Evolutionary conservation across 2,329 filamentous ascomycete species (phyloP), one percentile per base, ranked within the genome.

Genomic region (Apiospora rasikravindrae): DNA sequence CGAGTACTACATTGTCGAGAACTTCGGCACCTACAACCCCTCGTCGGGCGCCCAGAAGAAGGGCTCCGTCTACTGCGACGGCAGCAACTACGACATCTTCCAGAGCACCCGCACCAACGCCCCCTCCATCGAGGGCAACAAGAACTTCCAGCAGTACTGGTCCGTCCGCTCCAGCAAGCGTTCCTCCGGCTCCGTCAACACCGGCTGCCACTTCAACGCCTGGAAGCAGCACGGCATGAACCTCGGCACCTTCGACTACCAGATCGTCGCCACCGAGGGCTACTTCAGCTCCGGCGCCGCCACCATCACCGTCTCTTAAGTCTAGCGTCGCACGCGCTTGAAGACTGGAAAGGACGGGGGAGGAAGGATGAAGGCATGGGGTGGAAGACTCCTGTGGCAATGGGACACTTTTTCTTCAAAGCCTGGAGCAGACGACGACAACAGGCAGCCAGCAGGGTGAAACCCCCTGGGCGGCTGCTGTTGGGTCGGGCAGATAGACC

Each of bases 181-280:
- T 47, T 80, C 82, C 26, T 81, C 83, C 70, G 87, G 87, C 4
- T 85, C 83, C 16, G 83, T 89, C 73, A 86, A 82, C 19, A 81
- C 82, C 1, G 77, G 77, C 57, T 85, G 84, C 73, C 86, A 88
- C 77, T 86, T 88, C 74, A 81, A 84, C 74, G 85, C 85, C 4
- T 88, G 86, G 86, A 78, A 77, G 42, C 79, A 80, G 71, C 74
- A 77, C 45, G 86, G 86, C 33, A 76, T 86, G 78, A 81, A 80
- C 66, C 74, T 87, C 29, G 86, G 86, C 5, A 79, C 76, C 53
- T 80, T 83, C 75, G 80, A 87, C 77, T 87, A 87, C 79, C 83
- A 84, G 82, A 86, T 87, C 73, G 77, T 86, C 24, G 85, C 85
- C 13, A 85, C 83, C 1, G 85, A 87, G 77, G 84, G 84, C 4